Percentiles rank a stretch among this genome's conserved stretches.
These are phyloP conservation scores for Pichia insulana DNA, from an alignment of 805 yeast genomes.

Conservation along the genomic window DNA sequence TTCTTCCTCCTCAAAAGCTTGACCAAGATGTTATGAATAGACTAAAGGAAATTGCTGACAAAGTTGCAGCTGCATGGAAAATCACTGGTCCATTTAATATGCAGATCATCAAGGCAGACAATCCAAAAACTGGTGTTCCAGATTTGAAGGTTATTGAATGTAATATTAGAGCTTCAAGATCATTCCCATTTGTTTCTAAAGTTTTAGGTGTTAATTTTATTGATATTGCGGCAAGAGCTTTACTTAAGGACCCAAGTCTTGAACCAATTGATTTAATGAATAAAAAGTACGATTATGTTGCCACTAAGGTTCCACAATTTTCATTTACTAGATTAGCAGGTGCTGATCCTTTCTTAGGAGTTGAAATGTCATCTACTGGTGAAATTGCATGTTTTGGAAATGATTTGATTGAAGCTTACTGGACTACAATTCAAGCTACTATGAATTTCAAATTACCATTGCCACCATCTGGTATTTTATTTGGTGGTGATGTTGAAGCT, in stretches of 20 bases:
- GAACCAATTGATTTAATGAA: conserved; percentile 79
- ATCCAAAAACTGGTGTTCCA: conserved; percentile 44
- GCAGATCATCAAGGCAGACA: conserved; percentile 83
- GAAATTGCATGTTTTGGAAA: conserved; percentile 96
- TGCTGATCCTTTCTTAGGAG: conserved; percentile 98
- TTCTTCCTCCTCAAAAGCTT: conserved; percentile 83
- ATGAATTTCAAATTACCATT: conserved; percentile 94
- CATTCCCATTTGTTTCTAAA: conserved; percentile 98
- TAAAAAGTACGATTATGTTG: conserved; percentile 69
- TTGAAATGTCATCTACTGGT: conserved; percentile 99
- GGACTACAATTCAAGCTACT: conserved; percentile 94
- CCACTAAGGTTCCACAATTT: conserved; percentile 97
- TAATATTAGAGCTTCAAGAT: conserved; percentile 96
- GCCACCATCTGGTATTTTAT: conserved; percentile 82
- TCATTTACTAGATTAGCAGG: conserved; percentile 98
- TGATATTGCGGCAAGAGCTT: conserved; percentile 86
- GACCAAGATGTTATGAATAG: conserved; percentile 58
- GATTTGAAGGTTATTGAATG: conserved; percentile 95
- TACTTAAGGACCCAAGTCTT: conserved; percentile 66
- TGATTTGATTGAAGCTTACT: conserved; percentile 82
- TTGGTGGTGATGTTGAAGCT: conserved; percentile 86
- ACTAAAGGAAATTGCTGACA: conserved; percentile 81
- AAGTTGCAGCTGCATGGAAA: conserved; percentile 89
- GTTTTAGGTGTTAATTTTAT: conserved; percentile 92
- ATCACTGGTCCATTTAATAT: conserved; percentile 98